Evolutionary conservation across 139 green algal genomes (phyloP).

Genomic region (Prasinococcaceae sp.): DNA sequence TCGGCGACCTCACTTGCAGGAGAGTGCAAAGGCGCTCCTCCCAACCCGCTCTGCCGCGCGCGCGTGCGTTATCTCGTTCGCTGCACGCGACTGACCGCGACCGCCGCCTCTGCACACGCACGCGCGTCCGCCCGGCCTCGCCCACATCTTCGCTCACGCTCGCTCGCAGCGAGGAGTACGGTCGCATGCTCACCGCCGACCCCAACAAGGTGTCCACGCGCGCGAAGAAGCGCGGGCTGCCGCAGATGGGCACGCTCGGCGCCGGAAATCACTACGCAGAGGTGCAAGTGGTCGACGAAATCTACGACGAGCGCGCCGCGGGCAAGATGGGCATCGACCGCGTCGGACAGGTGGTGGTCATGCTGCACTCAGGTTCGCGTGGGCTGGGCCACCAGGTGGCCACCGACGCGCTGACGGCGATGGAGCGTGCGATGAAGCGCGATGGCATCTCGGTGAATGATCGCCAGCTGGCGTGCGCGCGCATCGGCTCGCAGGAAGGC

Average conservation of each 20-base stretch:
- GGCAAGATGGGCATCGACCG: constrained; percentile 54
- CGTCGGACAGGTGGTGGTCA: constrained; percentile 47
- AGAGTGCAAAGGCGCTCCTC: no score
- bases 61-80: no score
- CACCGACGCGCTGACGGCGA: constrained; percentile 66
- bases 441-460: constrained; percentile 65
- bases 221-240: constrained; percentile 77
- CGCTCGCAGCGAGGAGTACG: constrained; percentile 85
- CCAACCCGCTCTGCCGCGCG: no score
- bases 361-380: constrained; percentile 72
- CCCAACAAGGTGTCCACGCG: constrained; percentile 54
- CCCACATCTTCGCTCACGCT: no score
- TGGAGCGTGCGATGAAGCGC: constrained; percentile 67
- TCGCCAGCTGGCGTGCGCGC: constrained; percentile 58
- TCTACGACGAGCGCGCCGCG: constrained; percentile 61
- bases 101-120: no score
- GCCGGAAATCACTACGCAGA: constrained; percentile 86
- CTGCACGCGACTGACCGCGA: no score
- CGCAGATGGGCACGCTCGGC: constrained; percentile 80
- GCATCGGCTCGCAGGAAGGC: constrained; percentile 49
- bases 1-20: no score
- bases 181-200: constrained; percentile 68
- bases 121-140: no score
- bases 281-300: constrained; percentile 76
- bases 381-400: constrained; percentile 79